These are phyloP conservation scores for Dendrobium huoshanense DNA, from an alignment of 106 monocot genomes.

Conservation along the genomic window DNA sequence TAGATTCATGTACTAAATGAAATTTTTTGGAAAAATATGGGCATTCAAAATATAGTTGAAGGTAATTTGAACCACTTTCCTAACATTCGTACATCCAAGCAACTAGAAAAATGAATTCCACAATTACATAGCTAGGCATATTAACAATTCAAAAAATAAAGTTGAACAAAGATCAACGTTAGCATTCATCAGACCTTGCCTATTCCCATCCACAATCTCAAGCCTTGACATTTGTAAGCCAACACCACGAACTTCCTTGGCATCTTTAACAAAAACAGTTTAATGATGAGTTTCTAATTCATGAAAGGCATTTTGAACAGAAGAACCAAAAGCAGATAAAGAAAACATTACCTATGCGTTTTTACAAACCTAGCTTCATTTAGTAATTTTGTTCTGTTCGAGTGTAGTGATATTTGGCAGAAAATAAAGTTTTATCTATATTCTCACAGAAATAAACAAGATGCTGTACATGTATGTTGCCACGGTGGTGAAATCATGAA, in stretches of 20 bases:
- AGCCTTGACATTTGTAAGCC: conserved; percentile 86
- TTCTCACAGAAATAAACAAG: not conserved
- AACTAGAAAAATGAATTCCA: not conserved
- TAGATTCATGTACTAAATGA: not conserved
- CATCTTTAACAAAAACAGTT: conserved; percentile 43
- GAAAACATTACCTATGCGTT: not conserved
- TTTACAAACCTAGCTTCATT: not conserved
- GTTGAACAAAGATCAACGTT: not conserved
- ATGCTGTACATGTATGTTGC: not conserved
- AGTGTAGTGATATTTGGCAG: not conserved
- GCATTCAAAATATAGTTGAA: not conserved
- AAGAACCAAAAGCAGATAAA: not conserved
- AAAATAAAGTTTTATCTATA: not conserved
- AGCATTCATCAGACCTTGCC: conserved; percentile 26
- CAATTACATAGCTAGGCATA: not conserved
- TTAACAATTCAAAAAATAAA: not conserved
- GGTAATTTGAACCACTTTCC: not conserved
- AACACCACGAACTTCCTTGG: conserved; percentile 88
- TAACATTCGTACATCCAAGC: not conserved
- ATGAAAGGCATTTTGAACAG: not conserved
- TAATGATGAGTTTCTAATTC: not conserved
- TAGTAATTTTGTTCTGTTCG: not conserved
- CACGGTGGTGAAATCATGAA: not conserved
- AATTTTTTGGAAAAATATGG: not conserved
- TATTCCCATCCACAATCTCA: conserved; percentile 33